Percentiles rank a stretch among this genome's conserved stretches.
Evolutionary conservation across 805 yeast species (phyloP).

Genomic region (Candida montana): DNA sequence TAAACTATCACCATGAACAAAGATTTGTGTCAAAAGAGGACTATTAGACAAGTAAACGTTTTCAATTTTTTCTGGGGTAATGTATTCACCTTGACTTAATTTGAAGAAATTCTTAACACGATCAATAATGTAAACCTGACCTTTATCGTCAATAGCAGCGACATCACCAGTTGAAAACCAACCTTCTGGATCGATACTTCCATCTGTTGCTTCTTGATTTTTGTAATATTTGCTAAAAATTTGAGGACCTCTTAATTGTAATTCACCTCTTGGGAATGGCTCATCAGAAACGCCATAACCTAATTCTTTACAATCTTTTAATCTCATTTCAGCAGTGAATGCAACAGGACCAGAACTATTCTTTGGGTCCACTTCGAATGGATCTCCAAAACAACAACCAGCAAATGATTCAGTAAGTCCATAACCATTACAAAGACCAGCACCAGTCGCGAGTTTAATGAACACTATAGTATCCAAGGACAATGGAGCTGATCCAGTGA

Average conservation of each 20-base stretch:
- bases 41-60: slow-evolving; percentile 50
- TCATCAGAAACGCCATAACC: slow-evolving; percentile 36
- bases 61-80: slow-evolving; percentile 73
- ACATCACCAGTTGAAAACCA: slow-evolving; percentile 69
- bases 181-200: slow-evolving; percentile 49
- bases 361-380: slow-evolving; percentile 35
- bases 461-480: slow-evolving; percentile 53
- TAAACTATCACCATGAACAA: slow-evolving; percentile 60
- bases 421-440: slow-evolving; percentile 49
- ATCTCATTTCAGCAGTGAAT: slow-evolving; percentile 46
- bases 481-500: slow-evolving; percentile 67
- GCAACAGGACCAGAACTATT: slow-evolving; percentile 55
- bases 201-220: slow-evolving; percentile 46
- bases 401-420: slow-evolving; percentile 70
- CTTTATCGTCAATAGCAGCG: slow-evolving; percentile 43
- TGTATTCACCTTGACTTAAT: slow-evolving; percentile 56
- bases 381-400: slow-evolving; percentile 40
- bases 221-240: slow-evolving; percentile 51
- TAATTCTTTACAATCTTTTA: slow-evolving; percentile 59
- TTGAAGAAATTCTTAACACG: slow-evolving; percentile 78
- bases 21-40: slow-evolving; percentile 49
- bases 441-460: slow-evolving; percentile 49
- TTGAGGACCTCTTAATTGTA: slow-evolving; percentile 60
- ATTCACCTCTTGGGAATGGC: slow-evolving; percentile 49
- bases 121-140: slow-evolving; percentile 59